Evolutionary conservation across 768 basidiomycete genomes (phyloP).

Genomic region (Trametes gibbosa): DNA sequence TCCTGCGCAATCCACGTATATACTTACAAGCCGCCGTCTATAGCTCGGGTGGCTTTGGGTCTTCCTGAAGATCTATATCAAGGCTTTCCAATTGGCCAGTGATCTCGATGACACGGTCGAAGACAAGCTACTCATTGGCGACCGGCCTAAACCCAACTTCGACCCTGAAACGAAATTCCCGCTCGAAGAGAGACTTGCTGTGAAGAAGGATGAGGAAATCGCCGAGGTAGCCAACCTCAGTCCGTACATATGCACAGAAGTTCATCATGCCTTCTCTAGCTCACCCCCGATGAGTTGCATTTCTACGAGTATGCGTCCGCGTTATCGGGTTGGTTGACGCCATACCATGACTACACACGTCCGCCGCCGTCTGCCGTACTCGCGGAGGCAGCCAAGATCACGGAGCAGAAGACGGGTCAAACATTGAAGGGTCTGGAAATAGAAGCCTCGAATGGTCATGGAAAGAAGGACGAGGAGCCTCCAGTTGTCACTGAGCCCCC

Average conservation of each 20-base stretch:
- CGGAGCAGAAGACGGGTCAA: conserved; percentile 66
- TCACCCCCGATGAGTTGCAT: conserved; percentile 60
- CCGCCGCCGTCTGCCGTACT: conserved; percentile 68
- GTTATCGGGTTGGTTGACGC: conserved; percentile 73
- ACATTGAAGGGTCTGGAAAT: conserved; percentile 61
- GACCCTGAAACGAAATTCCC: conserved; percentile 49
- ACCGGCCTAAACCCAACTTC: conserved; percentile 65
- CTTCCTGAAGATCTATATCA: conserved; percentile 76
- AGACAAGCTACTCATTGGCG: conserved; percentile 78
- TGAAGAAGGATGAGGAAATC: conserved; percentile 48
- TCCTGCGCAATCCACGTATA: neutral
- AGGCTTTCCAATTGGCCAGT: conserved; percentile 72
- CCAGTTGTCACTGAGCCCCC: conserved; percentile 66
- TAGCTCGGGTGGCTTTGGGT: conserved; percentile 71
- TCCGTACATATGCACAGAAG: neutral
- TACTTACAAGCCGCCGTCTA: neutral
- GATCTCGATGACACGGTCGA: conserved; percentile 80
- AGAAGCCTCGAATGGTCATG: conserved; percentile 41
- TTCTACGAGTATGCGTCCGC: conserved; percentile 60
- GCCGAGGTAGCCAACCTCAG: conserved; percentile 42
- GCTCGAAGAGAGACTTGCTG: conserved; percentile 56
- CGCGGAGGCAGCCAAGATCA: conserved; percentile 72
- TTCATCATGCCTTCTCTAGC: conserved; percentile 36
- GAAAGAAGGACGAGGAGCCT: conserved; percentile 71
- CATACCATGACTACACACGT: conserved; percentile 70